Conservation (phyloP, 768 basidiomycete genomes). For the Phanerochaete carnosa region DNA sequence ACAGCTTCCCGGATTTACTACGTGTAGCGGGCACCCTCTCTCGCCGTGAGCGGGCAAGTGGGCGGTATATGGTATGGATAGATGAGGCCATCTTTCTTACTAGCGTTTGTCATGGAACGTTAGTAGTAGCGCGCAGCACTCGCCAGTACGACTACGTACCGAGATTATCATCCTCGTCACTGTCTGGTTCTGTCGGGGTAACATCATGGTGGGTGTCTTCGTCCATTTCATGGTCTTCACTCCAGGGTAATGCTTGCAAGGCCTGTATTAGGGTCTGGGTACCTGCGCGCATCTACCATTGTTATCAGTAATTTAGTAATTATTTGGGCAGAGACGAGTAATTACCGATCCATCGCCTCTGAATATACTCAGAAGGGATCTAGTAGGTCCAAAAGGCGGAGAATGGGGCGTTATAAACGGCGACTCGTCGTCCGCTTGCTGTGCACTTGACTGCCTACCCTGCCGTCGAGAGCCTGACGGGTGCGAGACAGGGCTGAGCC, state of each 20-base stretch:
- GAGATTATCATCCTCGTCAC: constrained; percentile 60
- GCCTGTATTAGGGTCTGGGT: constrained; percentile 90
- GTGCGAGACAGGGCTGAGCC: constrained; percentile 1
- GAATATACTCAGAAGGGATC: constrained; percentile 51
- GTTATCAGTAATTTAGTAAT: constrained; percentile 4
- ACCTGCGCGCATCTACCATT: constrained; percentile 72
- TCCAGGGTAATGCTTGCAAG: constrained; percentile 81
- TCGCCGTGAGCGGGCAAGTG: constrained; percentile 65
- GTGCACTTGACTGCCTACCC: neutral
- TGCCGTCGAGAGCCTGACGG: constrained; percentile 2
- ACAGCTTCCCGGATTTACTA: constrained; percentile 18
- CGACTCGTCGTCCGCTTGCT: constrained; percentile 41
- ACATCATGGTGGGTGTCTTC: constrained; percentile 50
- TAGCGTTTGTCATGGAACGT: constrained; percentile 16
- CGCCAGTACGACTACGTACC: constrained; percentile 12
- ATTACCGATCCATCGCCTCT: constrained; percentile 71
- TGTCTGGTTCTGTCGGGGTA: constrained; percentile 48
- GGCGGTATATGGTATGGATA: constrained; percentile 84
- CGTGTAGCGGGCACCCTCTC: constrained; percentile 24
- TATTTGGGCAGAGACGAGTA: constrained; percentile 10
- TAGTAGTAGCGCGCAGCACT: neutral
- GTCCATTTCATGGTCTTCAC: constrained; percentile 64
- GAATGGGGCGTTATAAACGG: constrained; percentile 76
- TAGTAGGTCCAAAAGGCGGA: constrained; percentile 44
- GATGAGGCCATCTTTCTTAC: constrained; percentile 68